phyloP scores from a whole-genome alignment of 148 eudicot species.

The Nepenthes gracilis region DNA sequence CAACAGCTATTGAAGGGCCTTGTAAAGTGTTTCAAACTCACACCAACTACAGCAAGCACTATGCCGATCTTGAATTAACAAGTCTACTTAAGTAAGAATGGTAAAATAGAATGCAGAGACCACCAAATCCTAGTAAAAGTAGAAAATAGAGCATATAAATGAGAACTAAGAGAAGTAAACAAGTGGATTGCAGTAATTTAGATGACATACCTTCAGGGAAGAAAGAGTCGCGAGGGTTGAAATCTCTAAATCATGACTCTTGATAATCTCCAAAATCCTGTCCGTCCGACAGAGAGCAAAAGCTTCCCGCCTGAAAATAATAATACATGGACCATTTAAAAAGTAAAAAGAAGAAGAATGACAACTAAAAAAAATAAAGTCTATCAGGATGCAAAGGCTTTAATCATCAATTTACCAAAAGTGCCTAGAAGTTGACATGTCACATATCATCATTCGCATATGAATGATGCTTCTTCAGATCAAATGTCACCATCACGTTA shows the following conservation, averaged over 20 bases:
- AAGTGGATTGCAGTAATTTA: neutral
- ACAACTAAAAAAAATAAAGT: neutral
- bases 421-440: no score
- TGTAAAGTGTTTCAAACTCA: no score
- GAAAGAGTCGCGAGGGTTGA: slow-evolving; percentile 65
- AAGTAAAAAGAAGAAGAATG: neutral
- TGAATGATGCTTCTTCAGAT: no score
- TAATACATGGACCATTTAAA: neutral
- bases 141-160: neutral
- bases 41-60: no score
- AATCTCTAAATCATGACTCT: slow-evolving; percentile 51
- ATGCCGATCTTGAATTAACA: neutral
- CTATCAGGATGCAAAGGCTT: no score
- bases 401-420: no score
- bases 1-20: no score
- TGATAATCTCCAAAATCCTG: slow-evolving; percentile 30
- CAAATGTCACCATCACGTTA: no score
- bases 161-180: neutral
- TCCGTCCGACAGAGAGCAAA: slow-evolving; percentile 62
- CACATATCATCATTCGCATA: no score
- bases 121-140: neutral
- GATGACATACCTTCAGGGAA: slow-evolving; percentile 42
- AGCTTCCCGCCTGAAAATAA: slow-evolving; percentile 55
- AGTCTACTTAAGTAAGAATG: neutral
- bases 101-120: neutral